Evolutionary conservation across 2,329 filamentous ascomycete species (phyloP), one percentile per base, ranked within the genome.

Genomic region (Zymoseptoria tritici): DNA sequence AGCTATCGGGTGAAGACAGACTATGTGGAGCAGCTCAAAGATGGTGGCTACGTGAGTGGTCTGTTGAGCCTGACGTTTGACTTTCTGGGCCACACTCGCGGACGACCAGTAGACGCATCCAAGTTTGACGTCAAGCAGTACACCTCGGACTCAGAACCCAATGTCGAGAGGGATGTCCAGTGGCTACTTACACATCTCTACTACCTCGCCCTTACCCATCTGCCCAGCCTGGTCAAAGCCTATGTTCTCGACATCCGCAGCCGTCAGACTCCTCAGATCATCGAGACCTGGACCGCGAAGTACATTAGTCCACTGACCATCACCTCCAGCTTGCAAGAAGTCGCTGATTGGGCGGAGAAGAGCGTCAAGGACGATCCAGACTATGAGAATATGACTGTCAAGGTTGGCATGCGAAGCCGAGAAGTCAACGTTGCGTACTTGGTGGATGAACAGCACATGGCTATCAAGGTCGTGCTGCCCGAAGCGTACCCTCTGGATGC

Each of bases 241-340:
- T 97, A 94, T 91, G 63, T 96, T 88, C 77, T 84, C 93, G 85
- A 89, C 62, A 89, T 90, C 71, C 86, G 86, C 59, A 91, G 90
- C 2, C 81, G 84, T 60, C 88, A 94, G 73, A 96, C 90, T 16
- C 87, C 86, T 29, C 85, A 87, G 22, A 84, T 90, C 0, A 86
- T 97, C 21, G 89, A 94, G 72, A 77, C 80, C 0, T 99, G 93
- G 91, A 96, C 92, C 1, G 83, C 89, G 59, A 92, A 86, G 76
- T 88, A 75, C 66, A 90, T 96, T 71, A 91, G 91, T 4, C 83
- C 86, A 0, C 79, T 86, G 11, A 82, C 90, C 61, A 83, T 92
- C 55, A 75, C 79, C 0, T 83, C 88, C 21, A 82, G 84, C 0
- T 77, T 94, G 5, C 79, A 85, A 13, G 84, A 86, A 16, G 88